Evolutionary conservation across 2,329 filamentous ascomycete species (phyloP).

Genomic region (Aotearoamyces nothofagi): DNA sequence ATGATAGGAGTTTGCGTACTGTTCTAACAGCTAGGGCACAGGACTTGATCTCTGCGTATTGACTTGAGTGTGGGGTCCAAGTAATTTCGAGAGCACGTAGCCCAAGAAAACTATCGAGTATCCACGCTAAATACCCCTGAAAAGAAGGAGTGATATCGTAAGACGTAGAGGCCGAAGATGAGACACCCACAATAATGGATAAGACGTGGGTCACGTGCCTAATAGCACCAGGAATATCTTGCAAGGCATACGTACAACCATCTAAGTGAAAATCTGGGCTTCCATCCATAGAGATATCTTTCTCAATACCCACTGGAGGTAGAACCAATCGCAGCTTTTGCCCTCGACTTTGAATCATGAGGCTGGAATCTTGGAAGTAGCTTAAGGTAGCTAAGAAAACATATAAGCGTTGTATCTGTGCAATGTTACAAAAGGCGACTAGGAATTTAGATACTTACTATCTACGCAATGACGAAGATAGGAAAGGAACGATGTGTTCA

Average conservation of each 20-base stretch:
- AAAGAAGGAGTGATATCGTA: constrained; percentile 16
- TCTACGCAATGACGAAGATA: constrained; percentile 30
- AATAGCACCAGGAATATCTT: constrained; percentile 9
- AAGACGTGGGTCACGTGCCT: constrained; percentile 14
- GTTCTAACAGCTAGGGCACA: constrained; percentile 6
- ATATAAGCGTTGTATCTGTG: neutral
- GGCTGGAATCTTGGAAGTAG: constrained; percentile 10
- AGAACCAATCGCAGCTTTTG: constrained; percentile 8
- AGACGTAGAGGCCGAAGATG: constrained; percentile 10
- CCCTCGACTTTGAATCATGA: constrained; percentile 5
- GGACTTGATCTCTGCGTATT: constrained; percentile 1
- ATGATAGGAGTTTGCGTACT: constrained; percentile 12
- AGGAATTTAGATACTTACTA: too few species aligned
- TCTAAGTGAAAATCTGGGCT: neutral
- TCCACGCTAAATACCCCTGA: constrained; percentile 18
- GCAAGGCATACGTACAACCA: constrained; percentile 14
- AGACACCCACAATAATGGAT: constrained; percentile 15
- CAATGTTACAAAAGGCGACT: too few species aligned
- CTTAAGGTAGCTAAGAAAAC: constrained; percentile 11
- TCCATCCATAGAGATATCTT: constrained; percentile 3
- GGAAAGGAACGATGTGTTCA: constrained; percentile 26
- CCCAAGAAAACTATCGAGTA: constrained; percentile 16
- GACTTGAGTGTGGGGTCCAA: neutral
- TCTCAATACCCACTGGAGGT: constrained; percentile 9
- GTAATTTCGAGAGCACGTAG: constrained; percentile 11